Evolutionary conservation across 2,329 filamentous ascomycete species (phyloP), one percentile per base, ranked within the genome.

Genomic region (Aspergillus vadensis): DNA sequence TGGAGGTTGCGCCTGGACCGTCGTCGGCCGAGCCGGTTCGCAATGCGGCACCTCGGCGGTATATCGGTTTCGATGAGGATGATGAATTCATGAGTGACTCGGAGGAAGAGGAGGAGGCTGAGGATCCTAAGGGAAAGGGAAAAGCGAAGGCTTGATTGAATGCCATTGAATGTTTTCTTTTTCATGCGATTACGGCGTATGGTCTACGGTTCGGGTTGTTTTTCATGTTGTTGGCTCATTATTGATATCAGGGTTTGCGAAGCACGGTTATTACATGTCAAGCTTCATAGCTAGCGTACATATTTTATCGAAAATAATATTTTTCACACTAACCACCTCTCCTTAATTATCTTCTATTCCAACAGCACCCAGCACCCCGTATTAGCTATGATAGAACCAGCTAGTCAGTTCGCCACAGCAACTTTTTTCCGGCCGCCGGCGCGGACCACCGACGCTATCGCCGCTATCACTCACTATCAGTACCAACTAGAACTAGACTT

Each of bases 51-150:
- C 67, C 74, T 6, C 67, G 76, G 55, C 74, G 71, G 25, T 82
- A 75, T 62, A 77, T 79, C 54, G 80, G 80, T 1, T 82, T 82
- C 57, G 80, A 82, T 62, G 79, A 81, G 12, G 79, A 81, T 47
- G 79, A 81, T 61, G 78, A 81, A 54, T 77, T 79, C 48, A 77
- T 78, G 70, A 79, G 75, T 57, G 78, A 79, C 63, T 78, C 78
- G 6, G 76, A 79, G 14, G 75, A 72, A 9, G 73, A 76, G 25
- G 72, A 71, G 7, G 67, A 69, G 14, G 57, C 49, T 30, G 67
- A 69, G 23, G 64, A 71, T 58, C 36, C 62, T 8, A 70, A 73
- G 57, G 68, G 65, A 25, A 78, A 79, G 63, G 74, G 73, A 38
- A 78, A 76, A 61, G 72, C 66, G 23, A 77, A 74, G 62, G 73